Evolutionary conservation across 768 basidiomycete species (phyloP).

Genomic region (Russula dissimulans): DNA sequence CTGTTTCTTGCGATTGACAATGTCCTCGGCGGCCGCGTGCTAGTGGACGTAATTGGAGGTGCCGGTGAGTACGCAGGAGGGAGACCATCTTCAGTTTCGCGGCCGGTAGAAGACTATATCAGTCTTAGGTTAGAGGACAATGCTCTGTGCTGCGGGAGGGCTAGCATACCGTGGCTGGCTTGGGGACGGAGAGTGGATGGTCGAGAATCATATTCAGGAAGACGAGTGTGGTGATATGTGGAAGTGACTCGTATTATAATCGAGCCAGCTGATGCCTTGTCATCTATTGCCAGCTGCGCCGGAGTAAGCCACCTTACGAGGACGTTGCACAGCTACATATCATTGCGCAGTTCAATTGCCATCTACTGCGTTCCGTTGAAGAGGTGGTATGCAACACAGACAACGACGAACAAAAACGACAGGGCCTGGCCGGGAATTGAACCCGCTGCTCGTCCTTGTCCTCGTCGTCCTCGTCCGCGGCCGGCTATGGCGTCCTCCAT

Average conservation of each 20-base stretch:
- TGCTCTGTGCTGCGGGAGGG: not conserved
- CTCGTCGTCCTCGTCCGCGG: too few species aligned
- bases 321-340: too few species aligned
- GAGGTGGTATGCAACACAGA: not conserved
- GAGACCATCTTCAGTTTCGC: not conserved
- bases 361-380: too few species aligned
- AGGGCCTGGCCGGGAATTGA: slow-evolving; percentile 78
- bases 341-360: too few species aligned
- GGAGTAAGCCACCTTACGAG: too few species aligned
- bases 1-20: not conserved
- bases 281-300: too few species aligned
- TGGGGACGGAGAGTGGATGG: not conserved
- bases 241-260: not conserved
- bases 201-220: slow-evolving; percentile 1
- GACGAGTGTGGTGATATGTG: not conserved
- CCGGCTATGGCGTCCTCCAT: too few species aligned
- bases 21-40: not conserved
- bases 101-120: not conserved
- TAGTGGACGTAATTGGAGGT: not conserved
- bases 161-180: not conserved
- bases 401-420: not conserved
- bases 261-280: not conserved
- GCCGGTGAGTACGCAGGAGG: slow-evolving; percentile 3
- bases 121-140: not conserved
- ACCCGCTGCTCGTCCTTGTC: slow-evolving; percentile 45